phyloP scores from a whole-genome alignment of 1,139 yeast genomes.

The Debaryomyces subglobosus region DNA sequence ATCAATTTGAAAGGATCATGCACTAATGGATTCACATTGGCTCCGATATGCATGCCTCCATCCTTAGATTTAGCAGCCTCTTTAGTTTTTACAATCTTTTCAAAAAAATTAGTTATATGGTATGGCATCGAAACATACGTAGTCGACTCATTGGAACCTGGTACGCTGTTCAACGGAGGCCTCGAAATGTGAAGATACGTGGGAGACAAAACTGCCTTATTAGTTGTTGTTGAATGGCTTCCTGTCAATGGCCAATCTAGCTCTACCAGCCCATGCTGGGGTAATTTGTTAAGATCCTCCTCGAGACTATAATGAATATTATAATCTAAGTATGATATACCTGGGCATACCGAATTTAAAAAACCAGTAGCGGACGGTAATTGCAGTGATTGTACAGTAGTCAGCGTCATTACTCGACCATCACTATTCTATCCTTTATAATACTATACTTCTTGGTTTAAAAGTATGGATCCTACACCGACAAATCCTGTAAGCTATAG shows the following conservation, averaged over 20 bases:
- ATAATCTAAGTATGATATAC: conserved; percentile 35
- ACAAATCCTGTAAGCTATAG: not conserved
- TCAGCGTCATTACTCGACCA: conserved; percentile 12
- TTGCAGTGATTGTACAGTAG: conserved; percentile 10
- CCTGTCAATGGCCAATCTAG: conserved; percentile 38
- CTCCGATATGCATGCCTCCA: conserved; percentile 57
- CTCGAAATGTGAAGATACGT: conserved; percentile 42
- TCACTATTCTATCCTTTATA: not conserved
- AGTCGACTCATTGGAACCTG: conserved; percentile 37
- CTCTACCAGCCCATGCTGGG: conserved; percentile 9
- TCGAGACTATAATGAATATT: conserved; percentile 37
- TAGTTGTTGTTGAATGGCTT: conserved; percentile 11
- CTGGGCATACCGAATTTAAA: conserved; percentile 45
- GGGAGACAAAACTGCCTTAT: conserved; percentile 24
- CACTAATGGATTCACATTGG: conserved; percentile 53
- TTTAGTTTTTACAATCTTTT: conserved; percentile 27
- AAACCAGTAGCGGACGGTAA: conserved; percentile 33
- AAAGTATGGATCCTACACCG: not conserved
- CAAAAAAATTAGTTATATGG: conserved; percentile 40
- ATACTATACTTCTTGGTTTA: not conserved
- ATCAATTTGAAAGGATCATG: conserved; percentile 57
- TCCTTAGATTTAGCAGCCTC: conserved; percentile 39
- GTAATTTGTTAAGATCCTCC: conserved; percentile 5
- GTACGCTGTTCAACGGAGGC: conserved; percentile 31
- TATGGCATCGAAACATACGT: conserved; percentile 48